These are phyloP conservation scores for Pilatotrama ljubarskyi DNA, from an alignment of 768 basidiomycete species.

Conservation along the genomic window DNA sequence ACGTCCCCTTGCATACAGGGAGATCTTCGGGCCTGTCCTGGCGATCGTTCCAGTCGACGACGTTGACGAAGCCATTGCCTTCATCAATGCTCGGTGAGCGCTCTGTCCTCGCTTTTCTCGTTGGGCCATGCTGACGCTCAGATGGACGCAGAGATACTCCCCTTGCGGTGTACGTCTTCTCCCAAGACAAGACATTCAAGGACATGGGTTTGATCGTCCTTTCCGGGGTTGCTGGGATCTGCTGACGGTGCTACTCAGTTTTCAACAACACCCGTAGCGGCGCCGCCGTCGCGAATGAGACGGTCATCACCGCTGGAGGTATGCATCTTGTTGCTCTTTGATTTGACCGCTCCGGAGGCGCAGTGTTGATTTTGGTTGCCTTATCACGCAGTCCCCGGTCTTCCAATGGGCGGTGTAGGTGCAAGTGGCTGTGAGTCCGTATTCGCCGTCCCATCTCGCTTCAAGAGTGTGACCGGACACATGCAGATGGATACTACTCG, in stretches of 20 bases:
- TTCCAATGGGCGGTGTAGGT: constrained; percentile 75
- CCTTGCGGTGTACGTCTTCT: constrained; percentile 76
- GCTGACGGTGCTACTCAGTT: constrained; percentile 35
- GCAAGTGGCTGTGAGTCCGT: constrained; percentile 4
- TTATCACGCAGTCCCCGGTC: constrained; percentile 48
- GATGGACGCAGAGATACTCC: constrained; percentile 58
- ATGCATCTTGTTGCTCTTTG: too few relatives aligned
- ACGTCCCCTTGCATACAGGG: constrained; percentile 48
- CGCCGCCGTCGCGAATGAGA: constrained; percentile 67
- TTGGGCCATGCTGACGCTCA: background rate
- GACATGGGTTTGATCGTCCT: constrained; percentile 47
- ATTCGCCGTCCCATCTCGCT: background rate
- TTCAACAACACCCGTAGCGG: constrained; percentile 70
- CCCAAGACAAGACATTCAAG: constrained; percentile 57
- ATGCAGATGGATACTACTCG: constrained; percentile 59
- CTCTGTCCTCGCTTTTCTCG: background rate
- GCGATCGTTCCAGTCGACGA: constrained; percentile 69
- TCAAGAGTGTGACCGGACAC: background rate
- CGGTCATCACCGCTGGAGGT: constrained; percentile 59
- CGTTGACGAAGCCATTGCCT: constrained; percentile 70
- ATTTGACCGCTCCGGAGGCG: too few relatives aligned
- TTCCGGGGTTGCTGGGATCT: constrained; percentile 22
- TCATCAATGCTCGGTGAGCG: constrained; percentile 58
- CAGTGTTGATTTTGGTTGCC: too few relatives aligned
- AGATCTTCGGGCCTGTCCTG: constrained; percentile 83